Percentiles rank a stretch among this genome's conserved stretches.
These are phyloP conservation scores for Galerina sulciceps DNA, from an alignment of 768 basidiomycete genomes.

Conservation along the genomic window DNA sequence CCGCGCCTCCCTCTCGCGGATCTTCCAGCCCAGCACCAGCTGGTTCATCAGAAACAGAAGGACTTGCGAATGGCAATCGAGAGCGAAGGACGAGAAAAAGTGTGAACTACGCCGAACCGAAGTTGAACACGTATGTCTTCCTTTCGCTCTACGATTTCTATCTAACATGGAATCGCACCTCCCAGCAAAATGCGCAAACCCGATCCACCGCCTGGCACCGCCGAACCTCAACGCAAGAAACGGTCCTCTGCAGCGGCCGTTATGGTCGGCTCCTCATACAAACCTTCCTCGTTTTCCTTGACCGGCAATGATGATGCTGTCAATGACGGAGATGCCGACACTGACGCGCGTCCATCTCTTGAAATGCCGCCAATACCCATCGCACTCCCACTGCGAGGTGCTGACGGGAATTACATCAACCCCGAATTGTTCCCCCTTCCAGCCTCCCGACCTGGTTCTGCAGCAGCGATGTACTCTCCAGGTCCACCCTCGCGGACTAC, in stretches of 20 bases:
- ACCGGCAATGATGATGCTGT: constrained; percentile 19
- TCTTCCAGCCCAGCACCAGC: constrained; percentile 49
- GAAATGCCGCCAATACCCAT: constrained; percentile 31
- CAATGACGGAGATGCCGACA: constrained; percentile 40
- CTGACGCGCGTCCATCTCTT: constrained; percentile 43
- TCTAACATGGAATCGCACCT: neutral
- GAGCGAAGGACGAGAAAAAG: constrained; percentile 73
- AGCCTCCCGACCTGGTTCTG: constrained; percentile 37
- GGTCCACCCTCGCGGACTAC: constrained; percentile 32
- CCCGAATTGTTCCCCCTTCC: constrained; percentile 41
- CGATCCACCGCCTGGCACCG: constrained; percentile 49
- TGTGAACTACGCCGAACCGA: constrained; percentile 86
- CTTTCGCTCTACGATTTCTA: neutral
- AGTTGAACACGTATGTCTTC: constrained; percentile 77
- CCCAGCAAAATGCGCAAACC: constrained; percentile 90
- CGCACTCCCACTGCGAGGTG: constrained; percentile 31
- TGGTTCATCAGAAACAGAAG: constrained; percentile 32
- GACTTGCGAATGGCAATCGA: constrained; percentile 41
- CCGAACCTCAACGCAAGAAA: constrained; percentile 43
- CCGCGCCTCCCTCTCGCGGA: constrained; percentile 49
- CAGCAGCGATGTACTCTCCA: constrained; percentile 35
- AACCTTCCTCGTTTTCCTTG: constrained; percentile 25
- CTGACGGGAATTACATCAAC: constrained; percentile 31
- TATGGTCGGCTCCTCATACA: constrained; percentile 31
- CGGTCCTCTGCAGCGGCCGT: constrained; percentile 48